phyloP scores from a whole-genome alignment of 805 yeast genomes.

The Saturnispora bothae region DNA sequence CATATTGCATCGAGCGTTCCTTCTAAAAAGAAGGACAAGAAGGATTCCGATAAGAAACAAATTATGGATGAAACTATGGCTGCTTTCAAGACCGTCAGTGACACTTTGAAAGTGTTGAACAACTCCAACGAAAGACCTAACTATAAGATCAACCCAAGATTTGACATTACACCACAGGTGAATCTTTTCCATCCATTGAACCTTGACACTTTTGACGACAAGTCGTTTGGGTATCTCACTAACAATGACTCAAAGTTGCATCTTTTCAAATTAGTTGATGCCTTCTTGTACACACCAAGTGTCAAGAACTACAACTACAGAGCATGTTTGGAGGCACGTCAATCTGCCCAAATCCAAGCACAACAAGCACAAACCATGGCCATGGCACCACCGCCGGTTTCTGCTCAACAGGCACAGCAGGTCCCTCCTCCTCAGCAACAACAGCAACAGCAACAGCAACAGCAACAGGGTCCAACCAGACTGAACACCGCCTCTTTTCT shows the following conservation, averaged over 20 bases:
- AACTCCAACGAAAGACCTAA: background rate
- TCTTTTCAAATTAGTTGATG: slow-evolving; percentile 21
- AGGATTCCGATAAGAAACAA: background rate
- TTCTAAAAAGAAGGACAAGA: background rate
- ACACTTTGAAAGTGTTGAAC: background rate
- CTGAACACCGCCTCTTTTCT: slow-evolving; percentile 7
- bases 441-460: slow-evolving; percentile 14
- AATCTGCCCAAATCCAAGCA: slow-evolving; percentile 13
- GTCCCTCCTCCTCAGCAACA: slow-evolving; percentile 24
- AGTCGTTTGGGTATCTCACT: background rate
- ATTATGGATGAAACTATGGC: background rate
- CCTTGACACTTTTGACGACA: slow-evolving; percentile 3
- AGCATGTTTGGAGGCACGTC: slow-evolving; percentile 8
- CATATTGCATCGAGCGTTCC: background rate
- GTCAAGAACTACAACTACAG: slow-evolving; percentile 23
- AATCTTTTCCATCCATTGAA: slow-evolving; percentile 2
- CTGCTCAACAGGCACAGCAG: slow-evolving; percentile 10
- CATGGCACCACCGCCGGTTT: too few relatives aligned
- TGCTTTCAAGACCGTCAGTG: background rate
- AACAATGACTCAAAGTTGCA: slow-evolving; percentile 14
- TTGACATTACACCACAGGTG: background rate
- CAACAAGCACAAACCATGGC: slow-evolving; percentile 17
- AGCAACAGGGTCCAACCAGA: background rate
- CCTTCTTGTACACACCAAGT: slow-evolving; percentile 24
- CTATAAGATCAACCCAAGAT: background rate